Evolutionary conservation across 176 grass and related monocot species (phyloP), one percentile per base, ranked within the genome.

Genomic region (Puya raimondii): DNA sequence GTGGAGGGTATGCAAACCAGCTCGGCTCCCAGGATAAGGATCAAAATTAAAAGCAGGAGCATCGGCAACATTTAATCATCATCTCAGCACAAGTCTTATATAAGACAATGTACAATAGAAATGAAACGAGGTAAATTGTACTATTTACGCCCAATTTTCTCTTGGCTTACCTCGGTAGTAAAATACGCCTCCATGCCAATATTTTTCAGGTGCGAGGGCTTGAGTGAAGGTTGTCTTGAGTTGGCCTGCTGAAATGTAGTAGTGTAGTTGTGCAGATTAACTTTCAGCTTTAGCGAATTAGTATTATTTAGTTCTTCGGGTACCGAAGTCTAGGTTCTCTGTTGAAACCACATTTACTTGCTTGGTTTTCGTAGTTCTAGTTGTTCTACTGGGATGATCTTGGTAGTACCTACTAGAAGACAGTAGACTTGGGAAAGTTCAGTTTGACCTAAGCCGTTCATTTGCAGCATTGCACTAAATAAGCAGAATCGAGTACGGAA

Each of bases 21-120:
- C n/a, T 68, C 42, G 25, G 81, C 74, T 10, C 85, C 88, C 49
- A 88, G 79, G 75, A 82, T 96, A 78, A 80, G 85, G 73, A 96
- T 96, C 65, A 88, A 70, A 82, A 79, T 96, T 51, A 96, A 91
- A 66, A 83, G 79, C 65, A 75, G 47, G 51, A 61, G 25, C 53
- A 20, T 63, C 22, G 10, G 70, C 11, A 72, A 72, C 26, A 48
- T 72, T 48, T 64, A 23, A 59, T 61, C 56, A 61, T 17, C 16
- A 61, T 61, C 17, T 10, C 10, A 61, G 14, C 56, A 18, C 17
- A 20, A 61, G 21, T 16, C n/a, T n/a, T 61, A 61, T 61, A 20
- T 42, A 42, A 42, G 33, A 42, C 56, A 61, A 16, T 61, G 56
- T 61, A 61, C 56, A 17, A 9, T 61, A 61, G 56, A 59, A 17